Evolutionary conservation across 306 rosid species (phyloP), one percentile per base, ranked within the genome.

Genomic region (Glycine soja): DNA sequence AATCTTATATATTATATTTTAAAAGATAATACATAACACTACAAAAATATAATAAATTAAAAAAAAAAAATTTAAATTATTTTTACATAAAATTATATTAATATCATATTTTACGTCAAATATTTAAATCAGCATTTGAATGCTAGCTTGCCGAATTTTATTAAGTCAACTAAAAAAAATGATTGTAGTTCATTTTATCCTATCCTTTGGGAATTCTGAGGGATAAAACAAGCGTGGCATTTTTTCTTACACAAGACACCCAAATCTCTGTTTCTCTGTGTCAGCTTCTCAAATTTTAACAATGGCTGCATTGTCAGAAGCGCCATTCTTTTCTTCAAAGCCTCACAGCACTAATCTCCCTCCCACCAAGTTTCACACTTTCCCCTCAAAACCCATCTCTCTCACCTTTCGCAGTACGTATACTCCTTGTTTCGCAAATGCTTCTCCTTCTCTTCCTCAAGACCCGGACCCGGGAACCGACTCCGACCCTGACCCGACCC

Each of bases 241-340:
- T n/a, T 67, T n/a, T 8, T 15, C 14, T 42, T 38, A 40, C 30
- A 4, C 52, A 10, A 38, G 10, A 59, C 32, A 8, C 38, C 5
- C 13, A 8, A 19, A 8, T 3, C 5, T 30, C 7, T 36, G 3
- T 36, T 0, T 38, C 43, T 38, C 6, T 38, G 30, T 14, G 24
- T 7, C 47, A 34, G 69, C 4, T 57, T 75, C 62, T 40, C 11
- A 51, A 74, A 74, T n/a, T 68, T 72, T 7, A 69, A 56, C 82
- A 78, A 88, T 88, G 97, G 93, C 88, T 85, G 86, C 85, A 73
- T 50, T 79, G 45, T 79, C 85, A 11, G 91, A 87, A 80, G 65
- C 79, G 0, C 82, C 87, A 10, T 80, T 73, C 9, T 46, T 75
- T 12, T 80, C 78, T 46, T 63, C 85, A 2, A 83, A 69, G 2